Base-by-base conservation (phyloP, 2,329 filamentous ascomycete genomes). In the Colletotrichum camelliae region DNA sequence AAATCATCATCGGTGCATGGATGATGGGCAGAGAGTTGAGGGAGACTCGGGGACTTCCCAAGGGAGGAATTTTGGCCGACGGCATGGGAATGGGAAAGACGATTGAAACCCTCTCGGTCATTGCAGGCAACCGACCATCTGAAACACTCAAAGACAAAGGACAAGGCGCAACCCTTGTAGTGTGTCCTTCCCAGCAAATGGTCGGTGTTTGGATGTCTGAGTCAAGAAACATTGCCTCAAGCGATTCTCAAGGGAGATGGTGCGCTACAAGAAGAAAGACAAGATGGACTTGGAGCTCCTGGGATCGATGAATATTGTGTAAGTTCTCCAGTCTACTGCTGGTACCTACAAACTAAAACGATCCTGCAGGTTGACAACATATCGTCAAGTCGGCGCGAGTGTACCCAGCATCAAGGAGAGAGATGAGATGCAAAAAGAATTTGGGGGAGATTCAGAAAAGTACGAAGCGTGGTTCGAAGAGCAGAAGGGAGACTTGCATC, bases 31-130 rank as follows among this genome's bases (percentile, higher is more conserved):
- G 88, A 4, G 91, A 93, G 79, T 82, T 85, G 5, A 82, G 76
- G 1, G 12, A 27, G 0, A 48, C 81, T 0, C 71, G 80, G 37
- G 15, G 16, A 9, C 10, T 39, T 6, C 70, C 67, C 3, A 29
- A 43, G 6, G 92, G 92, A 4, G 92, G 92, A 0, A 85, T 94
- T 1, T 78, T 93, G 0, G 91, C 89, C 0, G 91, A 94, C 78
- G 88, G 89, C 29, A 93, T 93, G 91, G 92, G 92, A 0, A 81
- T 94, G 1, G 92, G 92, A 0, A 94, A 94, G 81, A 94, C 92
- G 0, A 86, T 92, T 5, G 88, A 91, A 79, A 79, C 80, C 1
- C 43, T 86, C 4, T 84, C 84, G 3, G 83, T 80, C 64, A 84
- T 86, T 74, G 74, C 81, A 5, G 82, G 80, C 2, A 85, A 81